These are phyloP conservation scores for Ophiocordyceps unilateralis DNA, from an alignment of 2,329 filamentous ascomycete species.

Conservation along the genomic window DNA sequence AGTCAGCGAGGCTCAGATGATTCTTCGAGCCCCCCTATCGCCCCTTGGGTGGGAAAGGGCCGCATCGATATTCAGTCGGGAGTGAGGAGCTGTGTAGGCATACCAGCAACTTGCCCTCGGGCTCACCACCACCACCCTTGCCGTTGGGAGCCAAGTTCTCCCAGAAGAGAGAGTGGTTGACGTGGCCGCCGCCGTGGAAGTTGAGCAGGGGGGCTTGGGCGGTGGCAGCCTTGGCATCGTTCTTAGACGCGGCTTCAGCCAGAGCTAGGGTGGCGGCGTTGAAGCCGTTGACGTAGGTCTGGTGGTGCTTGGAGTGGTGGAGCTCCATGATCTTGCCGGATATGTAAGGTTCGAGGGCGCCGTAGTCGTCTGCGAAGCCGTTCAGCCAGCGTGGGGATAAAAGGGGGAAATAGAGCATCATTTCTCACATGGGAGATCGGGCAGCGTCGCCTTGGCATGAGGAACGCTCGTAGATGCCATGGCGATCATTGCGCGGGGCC, in stretches of 20 bases:
- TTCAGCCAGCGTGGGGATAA: background rate
- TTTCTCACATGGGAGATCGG: conserved; percentile 51
- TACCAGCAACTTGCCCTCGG: conserved; percentile 42
- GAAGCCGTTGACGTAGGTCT: conserved; percentile 81
- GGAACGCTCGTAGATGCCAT: conserved; percentile 61
- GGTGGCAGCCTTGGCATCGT: conserved; percentile 34
- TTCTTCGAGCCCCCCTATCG: too few relatives aligned
- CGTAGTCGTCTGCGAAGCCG: conserved; percentile 63
- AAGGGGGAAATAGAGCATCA: background rate
- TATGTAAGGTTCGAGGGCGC: conserved; percentile 71
- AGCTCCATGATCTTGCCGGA: conserved; percentile 92
- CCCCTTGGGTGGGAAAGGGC: too few relatives aligned
- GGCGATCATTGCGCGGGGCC: conserved; percentile 46
- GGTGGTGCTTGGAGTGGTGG: conserved; percentile 87
- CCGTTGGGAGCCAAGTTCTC: conserved; percentile 56
- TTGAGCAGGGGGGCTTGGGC: conserved; percentile 40
- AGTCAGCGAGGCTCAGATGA: background rate
- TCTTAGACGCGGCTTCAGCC: conserved; percentile 44
- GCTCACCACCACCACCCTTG: conserved; percentile 43
- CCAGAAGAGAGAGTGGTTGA: conserved; percentile 83
- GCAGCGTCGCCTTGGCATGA: conserved; percentile 80
- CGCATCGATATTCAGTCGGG: conserved; percentile 23
- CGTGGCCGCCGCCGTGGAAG: conserved; percentile 73
- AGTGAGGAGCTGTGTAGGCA: conserved; percentile 10
- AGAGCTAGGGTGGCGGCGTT: conserved; percentile 65